phyloP scores from a whole-genome alignment of 768 basidiomycete genomes.

The Hirschioporus abietinus region DNA sequence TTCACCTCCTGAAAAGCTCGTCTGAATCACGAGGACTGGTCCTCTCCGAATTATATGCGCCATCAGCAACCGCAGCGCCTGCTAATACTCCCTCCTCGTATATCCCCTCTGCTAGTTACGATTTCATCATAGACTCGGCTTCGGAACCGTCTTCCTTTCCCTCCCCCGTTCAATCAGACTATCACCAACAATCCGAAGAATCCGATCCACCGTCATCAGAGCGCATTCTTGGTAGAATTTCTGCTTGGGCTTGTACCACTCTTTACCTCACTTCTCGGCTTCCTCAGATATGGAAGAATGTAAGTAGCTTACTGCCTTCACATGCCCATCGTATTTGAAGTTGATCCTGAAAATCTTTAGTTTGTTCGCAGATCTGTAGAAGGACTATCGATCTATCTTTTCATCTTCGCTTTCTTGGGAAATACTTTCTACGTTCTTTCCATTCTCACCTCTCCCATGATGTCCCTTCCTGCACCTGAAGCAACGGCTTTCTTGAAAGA shows the following conservation, averaged over 20 bases:
- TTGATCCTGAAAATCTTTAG: conserved; percentile 33
- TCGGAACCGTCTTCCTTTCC: background rate
- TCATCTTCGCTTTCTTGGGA: conserved; percentile 89
- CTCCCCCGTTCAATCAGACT: background rate
- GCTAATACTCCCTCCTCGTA: background rate
- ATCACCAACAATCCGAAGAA: background rate
- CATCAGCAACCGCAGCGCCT: background rate
- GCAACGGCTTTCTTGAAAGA: conserved; percentile 68
- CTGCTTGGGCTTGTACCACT: conserved; percentile 91
- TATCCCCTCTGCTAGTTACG: background rate
- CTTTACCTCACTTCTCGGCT: conserved; percentile 90
- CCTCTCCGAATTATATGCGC: background rate
- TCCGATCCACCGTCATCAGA: conserved; percentile 29
- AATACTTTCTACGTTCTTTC: conserved; percentile 92
- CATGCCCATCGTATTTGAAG: background rate
- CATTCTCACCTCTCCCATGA: conserved; percentile 72
- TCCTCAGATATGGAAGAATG: conserved; percentile 99
- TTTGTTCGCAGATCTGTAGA: conserved; percentile 88
- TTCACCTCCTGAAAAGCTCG: background rate
- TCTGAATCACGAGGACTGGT: background rate
- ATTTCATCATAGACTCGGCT: background rate
- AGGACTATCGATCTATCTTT: conserved; percentile 92
- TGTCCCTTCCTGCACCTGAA: conserved; percentile 50
- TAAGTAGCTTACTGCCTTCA: conserved; percentile 37
- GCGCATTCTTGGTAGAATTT: conserved; percentile 79